Evolutionary conservation across 2,329 filamentous ascomycete genomes (phyloP), one percentile per base, ranked within the genome.

Genomic region (Claviceps humidiphila): DNA sequence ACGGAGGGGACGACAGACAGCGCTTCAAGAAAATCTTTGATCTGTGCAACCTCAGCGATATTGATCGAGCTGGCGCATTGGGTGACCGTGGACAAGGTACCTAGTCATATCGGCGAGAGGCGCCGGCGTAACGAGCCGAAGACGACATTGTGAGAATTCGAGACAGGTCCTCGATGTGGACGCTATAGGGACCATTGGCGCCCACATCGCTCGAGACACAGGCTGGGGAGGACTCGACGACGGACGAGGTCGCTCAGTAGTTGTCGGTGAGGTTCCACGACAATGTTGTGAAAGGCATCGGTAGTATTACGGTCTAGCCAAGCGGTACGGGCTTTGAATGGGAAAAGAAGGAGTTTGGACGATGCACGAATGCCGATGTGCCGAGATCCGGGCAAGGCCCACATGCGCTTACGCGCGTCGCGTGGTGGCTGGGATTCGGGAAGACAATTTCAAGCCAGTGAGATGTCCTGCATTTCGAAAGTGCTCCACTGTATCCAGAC

Each of bases 51-150:
- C 65, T 80, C 0, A 76, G 77, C 3, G 64, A 66, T 79, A 3
- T 60, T 79, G 5, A 63, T 77, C 3, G 76, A 80, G 58, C 68
- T 80, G 4, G 75, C 74, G n/a, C 71, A 74, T 55, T 78, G 76
- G 75, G 61, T 64, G 45, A 65, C 71, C 0, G 68, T 78, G 34
- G 71, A 76, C 24, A 53, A 58, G 14, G 66, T 77, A n/a, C n/a
- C n/a, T n/a, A 3, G 53, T 77, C 4, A 0, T 20, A 69, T 77
- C 13, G 62, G 70, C 46, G 59, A 68, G 55, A 58, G 61, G 56
- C 59, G 58, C 56, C 55, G 60, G 26, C 62, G 60, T 6, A 67
- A 67, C 9, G 65, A 65, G 41, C 67, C 69, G 5, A 69, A 67
- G n/a, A 55, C 67, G 7, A 55, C 67, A 7, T 65, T 70, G 13